These are phyloP conservation scores for Pichia sp. DNA, from an alignment of 1,139 yeast species.

Conservation along the genomic window DNA sequence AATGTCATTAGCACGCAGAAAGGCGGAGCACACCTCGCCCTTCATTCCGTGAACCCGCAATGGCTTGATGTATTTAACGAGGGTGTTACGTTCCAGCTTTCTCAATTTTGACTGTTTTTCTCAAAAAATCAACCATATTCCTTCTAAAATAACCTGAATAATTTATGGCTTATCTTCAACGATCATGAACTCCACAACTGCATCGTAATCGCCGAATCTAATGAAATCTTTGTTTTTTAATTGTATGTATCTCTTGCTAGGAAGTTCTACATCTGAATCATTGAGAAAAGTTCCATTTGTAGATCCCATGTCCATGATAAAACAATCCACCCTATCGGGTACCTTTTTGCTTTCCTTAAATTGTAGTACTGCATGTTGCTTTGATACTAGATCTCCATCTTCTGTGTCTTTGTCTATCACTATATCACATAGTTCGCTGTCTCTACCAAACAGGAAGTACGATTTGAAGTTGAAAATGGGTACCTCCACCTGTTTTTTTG, in stretches of 20 bases:
- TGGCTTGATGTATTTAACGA: constrained; percentile 9
- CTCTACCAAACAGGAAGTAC: constrained; percentile 39
- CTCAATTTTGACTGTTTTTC: constrained; percentile 32
- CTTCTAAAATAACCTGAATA: constrained; percentile 38
- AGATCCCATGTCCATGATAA: constrained; percentile 46
- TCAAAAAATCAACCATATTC: constrained; percentile 51
- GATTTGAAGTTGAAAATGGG: constrained; percentile 20
- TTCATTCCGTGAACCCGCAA: constrained; percentile 6
- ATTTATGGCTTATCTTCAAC: constrained; percentile 33
- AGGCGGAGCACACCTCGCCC: constrained; percentile 9
- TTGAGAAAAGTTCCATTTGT: constrained; percentile 49
- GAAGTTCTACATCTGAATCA: constrained; percentile 32
- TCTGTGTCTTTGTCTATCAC: constrained; percentile 22
- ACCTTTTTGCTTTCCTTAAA: constrained; percentile 25
- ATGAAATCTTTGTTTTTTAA: constrained; percentile 41
- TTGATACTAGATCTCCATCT: constrained; percentile 38
- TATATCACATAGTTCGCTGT: constrained; percentile 37
- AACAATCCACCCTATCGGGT: constrained; percentile 18
- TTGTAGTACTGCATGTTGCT: constrained; percentile 53
- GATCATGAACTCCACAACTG: constrained; percentile 19
- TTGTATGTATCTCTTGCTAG: constrained; percentile 41
- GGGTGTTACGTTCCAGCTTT: constrained; percentile 3
- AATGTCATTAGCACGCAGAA: constrained; percentile 11
- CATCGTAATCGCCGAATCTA: constrained; percentile 33
- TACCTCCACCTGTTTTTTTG: constrained; percentile 12